Evolutionary conservation across 1,139 yeast species (phyloP), one percentile per base, ranked within the genome.

Genomic region (Hyphopichia fennica): DNA sequence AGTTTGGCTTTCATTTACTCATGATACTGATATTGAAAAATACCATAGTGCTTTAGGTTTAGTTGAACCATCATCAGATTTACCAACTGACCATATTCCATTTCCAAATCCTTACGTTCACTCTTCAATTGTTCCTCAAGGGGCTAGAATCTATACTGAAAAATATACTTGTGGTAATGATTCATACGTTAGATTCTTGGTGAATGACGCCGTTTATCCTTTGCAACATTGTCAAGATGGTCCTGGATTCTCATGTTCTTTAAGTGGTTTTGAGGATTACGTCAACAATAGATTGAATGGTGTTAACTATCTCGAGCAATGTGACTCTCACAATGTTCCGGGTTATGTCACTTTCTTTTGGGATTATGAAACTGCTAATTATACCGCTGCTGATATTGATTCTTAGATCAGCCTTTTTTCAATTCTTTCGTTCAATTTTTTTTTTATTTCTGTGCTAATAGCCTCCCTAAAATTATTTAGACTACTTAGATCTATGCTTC

Each of bases 151-250:
- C 15, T 62, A 75, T 32, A 57, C 78, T 25, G 87, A 81, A 57
- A 67, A 75, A 49, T 62, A 68, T 42, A 51, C 50, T 11, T 77
- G 82, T 56, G 42, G 45, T 2, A 65, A 73, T 10, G 55, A 57
- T 9, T 50, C 67, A 3, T 82, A 62, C 48, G 76, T 81, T 10
- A 63, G 86, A 45, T 62, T 69, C 33, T 53, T 80, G 11, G 58
- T 80, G 23, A 81, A 81, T 54, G 85, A 80, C 45, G 80, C 84
- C 0, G 84, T 81, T 2, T 52, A 73, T 16, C 86, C 86, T 3
- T 58, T 79, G 37, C 69, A 68, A 29, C 57, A 56, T 18, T 82
- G 87, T 60, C 62, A 69, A 37, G 49, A 58, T 25, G 85, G 85
- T 2, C 84, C 85, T 0, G 84, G 83, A 1, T 81, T 76, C 56